Base-by-base conservation (phyloP, 2,329 filamentous ascomycete species). In the Lachnum nothofagi region DNA sequence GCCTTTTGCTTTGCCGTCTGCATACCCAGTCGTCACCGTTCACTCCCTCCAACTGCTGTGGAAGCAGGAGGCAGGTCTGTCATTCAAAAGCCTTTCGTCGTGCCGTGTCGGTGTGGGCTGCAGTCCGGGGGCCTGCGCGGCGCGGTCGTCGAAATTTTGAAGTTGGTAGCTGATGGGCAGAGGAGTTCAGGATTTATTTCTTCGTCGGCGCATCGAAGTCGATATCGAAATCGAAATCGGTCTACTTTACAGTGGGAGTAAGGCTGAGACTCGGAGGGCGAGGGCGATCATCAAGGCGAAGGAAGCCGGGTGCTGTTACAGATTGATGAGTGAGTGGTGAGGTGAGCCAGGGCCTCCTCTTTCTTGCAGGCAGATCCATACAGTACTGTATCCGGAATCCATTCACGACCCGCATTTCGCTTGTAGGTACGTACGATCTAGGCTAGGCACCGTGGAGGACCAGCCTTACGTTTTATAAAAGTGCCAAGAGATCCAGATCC, bases 1-100 rank as follows among this genome's bases (percentile, higher is more conserved):
- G 75, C 72, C 67, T 76, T 79, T 61, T 70, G 74, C 69, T 74
- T 79, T 67, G 70, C 70, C 64, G 73, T 63, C 77, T 65, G 64
- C 61, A 66, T 66, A 63, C 60, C 25, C 64, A 64, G 52, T 65
- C n/a, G n/a, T n/a, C 61, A 60, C 63, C 60, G 52, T 60, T 63
- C 53, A 38, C 61, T 52, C 59, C 25, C 63, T 59, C 61, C 62
- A 53, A 53, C 59, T 63, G 42, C 55, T 58, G 29, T 59, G 44
- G 47, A 57, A 59, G 48, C 46, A 57, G 54, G 55, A 57, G 55
- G 46, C 41, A 51, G 59, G 49, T 55, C 52, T 48, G 42, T 59
- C 62, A 64, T 63, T 54, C 61, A 63, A 63, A 56, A 53, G 52
- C 46, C 44, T 47, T 50, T 53, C 50, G 54, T 54, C 34, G 34